Conservation (phyloP, 2,329 filamentous ascomycete genomes). For the Colletotrichum orchidophilum region DNA sequence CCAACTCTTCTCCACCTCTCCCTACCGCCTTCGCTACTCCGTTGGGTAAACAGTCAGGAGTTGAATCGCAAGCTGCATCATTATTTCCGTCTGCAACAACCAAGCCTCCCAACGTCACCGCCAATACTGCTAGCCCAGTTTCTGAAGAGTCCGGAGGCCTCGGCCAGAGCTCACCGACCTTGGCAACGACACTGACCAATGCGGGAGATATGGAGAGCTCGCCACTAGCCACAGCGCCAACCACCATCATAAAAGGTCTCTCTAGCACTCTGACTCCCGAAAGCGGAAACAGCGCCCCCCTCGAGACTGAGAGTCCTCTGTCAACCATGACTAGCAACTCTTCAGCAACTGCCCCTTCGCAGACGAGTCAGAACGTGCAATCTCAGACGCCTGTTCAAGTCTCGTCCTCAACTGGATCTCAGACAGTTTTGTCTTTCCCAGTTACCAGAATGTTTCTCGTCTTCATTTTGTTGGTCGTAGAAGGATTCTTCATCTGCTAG, state of each 20-base stretch:
- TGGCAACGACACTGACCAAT: background rate
- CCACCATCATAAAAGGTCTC: background rate
- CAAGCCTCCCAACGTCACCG: background rate
- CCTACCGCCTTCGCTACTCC: background rate
- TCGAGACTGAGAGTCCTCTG: background rate
- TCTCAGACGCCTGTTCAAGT: background rate
- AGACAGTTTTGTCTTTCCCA: background rate
- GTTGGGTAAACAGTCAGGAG: background rate
- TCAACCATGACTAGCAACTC: background rate
- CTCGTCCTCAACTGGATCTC: background rate
- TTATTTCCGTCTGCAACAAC: background rate
- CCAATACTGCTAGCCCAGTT: background rate
- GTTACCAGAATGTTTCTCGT: background rate
- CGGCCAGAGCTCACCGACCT: background rate
- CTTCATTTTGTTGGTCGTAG: background rate
- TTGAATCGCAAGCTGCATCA: background rate
- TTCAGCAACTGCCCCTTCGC: background rate
- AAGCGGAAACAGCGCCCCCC: background rate
- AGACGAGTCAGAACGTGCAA: background rate
- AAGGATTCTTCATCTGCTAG: background rate
- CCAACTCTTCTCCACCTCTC: background rate
- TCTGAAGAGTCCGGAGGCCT: background rate
- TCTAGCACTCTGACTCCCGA: background rate
- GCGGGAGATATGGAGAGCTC: background rate
- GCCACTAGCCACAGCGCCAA: no score